Percentiles rank a stretch among this genome's conserved stretches.
Evolutionary conservation across 306 rosid species (phyloP).

Genomic region (Sechiopsis laciniata): DNA sequence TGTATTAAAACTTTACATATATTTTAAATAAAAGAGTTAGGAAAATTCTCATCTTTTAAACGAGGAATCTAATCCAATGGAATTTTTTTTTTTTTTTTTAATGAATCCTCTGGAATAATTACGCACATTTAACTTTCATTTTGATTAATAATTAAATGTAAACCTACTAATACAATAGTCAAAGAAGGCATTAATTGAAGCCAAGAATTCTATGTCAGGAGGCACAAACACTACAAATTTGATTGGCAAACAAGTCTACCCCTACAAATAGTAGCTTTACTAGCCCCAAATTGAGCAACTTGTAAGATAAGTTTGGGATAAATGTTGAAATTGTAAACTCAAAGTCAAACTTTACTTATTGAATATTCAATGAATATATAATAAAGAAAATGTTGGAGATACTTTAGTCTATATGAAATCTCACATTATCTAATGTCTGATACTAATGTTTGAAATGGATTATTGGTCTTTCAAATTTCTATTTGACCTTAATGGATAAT

Average conservation of each 20-base stretch:
- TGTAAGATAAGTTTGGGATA: not conserved
- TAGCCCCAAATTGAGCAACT: too few species aligned
- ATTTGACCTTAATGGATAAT: too few species aligned
- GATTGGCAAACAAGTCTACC: too few species aligned
- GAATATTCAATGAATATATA: not conserved
- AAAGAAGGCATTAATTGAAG: not conserved
- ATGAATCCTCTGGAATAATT: too few species aligned
- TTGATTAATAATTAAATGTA: not conserved
- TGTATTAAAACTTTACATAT: too few species aligned
- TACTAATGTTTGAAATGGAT: too few species aligned
- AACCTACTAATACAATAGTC: not conserved
- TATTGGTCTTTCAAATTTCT: too few species aligned
- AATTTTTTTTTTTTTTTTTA: too few species aligned
- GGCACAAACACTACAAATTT: not conserved
- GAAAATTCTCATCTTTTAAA: not conserved
- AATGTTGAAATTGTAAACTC: not conserved
- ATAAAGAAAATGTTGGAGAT: too few species aligned
- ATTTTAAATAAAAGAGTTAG: not conserved
- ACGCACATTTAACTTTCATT: not conserved
- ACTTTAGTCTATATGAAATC: too few species aligned
- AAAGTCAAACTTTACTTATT: constrained; percentile 5
- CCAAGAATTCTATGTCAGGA: not conserved
- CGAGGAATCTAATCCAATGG: not conserved
- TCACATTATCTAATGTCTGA: too few species aligned
- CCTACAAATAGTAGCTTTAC: too few species aligned